A percentile compares a stretch with the other conserved stretches of the same genome.
Evolutionary conservation across 352 stramenopile genomes (phyloP).

Genomic region (Elongisporangium prolatum): DNA sequence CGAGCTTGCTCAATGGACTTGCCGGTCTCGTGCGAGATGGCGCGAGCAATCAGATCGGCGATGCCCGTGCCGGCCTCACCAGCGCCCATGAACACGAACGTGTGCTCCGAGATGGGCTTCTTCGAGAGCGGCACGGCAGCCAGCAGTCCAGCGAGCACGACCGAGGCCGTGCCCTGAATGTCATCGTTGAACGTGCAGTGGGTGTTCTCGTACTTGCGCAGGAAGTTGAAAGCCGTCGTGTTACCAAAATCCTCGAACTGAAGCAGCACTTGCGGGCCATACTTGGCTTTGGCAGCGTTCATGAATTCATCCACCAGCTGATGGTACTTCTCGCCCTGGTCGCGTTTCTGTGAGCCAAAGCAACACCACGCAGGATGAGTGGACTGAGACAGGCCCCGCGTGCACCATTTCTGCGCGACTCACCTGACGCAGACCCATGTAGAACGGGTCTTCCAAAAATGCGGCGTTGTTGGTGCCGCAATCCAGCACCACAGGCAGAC

Average conservation of each 20-base stretch:
- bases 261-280: slow-evolving; percentile 80
- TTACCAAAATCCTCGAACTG: slow-evolving; percentile 89
- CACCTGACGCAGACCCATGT: slow-evolving; percentile 87
- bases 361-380: not conserved
- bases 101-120: slow-evolving; percentile 88
- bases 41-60: slow-evolving; percentile 89
- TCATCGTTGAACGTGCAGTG: slow-evolving; percentile 96
- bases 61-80: slow-evolving; percentile 94
- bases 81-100: slow-evolving; percentile 94
- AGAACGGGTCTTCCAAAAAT: slow-evolving; percentile 91
- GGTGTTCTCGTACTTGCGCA: slow-evolving; percentile 82
- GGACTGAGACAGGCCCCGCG: not conserved
- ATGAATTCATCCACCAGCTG: slow-evolving; percentile 97
- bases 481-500: slow-evolving; percentile 94
- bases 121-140: slow-evolving; percentile 67
- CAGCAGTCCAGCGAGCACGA: slow-evolving; percentile 75
- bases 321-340: slow-evolving; percentile 89
- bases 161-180: slow-evolving; percentile 90
- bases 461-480: slow-evolving; percentile 95
- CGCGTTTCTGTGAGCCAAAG: slow-evolving; percentile 46
- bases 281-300: slow-evolving; percentile 88
- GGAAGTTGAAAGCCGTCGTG: slow-evolving; percentile 79
- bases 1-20: slow-evolving; percentile 86
- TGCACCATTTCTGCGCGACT: slow-evolving; percentile 8
- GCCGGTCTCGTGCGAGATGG: slow-evolving; percentile 86